phyloP scores from a whole-genome alignment of 805 yeast genomes.

The Saccharomycopsis selenospora region DNA sequence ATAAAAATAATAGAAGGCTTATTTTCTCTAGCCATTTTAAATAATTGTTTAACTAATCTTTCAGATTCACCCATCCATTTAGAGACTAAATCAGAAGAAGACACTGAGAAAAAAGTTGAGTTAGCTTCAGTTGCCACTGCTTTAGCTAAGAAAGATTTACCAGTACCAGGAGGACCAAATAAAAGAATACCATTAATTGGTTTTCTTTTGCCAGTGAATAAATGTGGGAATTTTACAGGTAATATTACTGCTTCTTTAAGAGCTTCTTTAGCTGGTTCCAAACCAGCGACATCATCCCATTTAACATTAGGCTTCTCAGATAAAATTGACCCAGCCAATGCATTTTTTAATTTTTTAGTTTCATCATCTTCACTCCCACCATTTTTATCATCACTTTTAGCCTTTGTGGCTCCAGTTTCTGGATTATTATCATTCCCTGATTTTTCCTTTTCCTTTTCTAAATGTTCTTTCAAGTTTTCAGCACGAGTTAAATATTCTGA shows the following conservation, averaged over 20 bases:
- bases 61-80: constrained; percentile 99
- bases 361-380: constrained; percentile 72
- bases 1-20: constrained; percentile 94
- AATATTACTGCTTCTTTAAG: constrained; percentile 94
- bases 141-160: constrained; percentile 93
- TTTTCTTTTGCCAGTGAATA: constrained; percentile 89
- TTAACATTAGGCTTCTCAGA: constrained; percentile 86
- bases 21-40: constrained; percentile 92
- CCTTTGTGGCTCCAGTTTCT: constrained; percentile 47
- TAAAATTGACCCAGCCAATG: constrained; percentile 84
- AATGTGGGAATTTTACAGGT: constrained; percentile 93
- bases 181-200: constrained; percentile 87
- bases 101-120: constrained; percentile 91
- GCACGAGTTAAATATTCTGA: constrained; percentile 90
- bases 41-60: constrained; percentile 88
- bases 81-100: constrained; percentile 92
- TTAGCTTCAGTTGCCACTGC: constrained; percentile 99
- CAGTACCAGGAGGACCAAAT: constrained; percentile 96
- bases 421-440: constrained; percentile 39
- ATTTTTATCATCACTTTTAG: constrained; percentile 35
- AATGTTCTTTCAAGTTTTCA: constrained; percentile 84
- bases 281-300: constrained; percentile 96
- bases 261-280: constrained; percentile 93
- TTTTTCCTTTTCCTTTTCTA: constrained; percentile 51
- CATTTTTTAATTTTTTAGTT: constrained; percentile 82